phyloP scores from a whole-genome alignment of 2,329 filamentous ascomycete genomes.

The Podosphaera xanthii region DNA sequence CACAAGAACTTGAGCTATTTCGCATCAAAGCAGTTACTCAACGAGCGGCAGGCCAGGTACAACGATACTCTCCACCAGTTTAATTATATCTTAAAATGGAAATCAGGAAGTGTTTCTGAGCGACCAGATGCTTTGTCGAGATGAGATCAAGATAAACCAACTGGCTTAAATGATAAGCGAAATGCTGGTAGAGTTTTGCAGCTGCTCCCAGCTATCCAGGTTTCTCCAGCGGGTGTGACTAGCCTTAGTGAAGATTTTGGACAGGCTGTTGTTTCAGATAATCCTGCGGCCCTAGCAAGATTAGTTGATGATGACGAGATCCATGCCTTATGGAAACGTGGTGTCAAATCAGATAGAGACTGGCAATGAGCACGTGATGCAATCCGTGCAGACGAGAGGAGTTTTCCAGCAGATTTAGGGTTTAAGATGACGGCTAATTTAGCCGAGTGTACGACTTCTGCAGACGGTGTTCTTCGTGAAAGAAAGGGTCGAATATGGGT shows the following conservation, averaged over 20 bases:
- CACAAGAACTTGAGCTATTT: background rate
- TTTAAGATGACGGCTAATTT: background rate
- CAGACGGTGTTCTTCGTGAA: background rate
- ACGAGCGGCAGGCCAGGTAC: background rate
- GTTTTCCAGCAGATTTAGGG: background rate
- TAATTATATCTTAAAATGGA: background rate
- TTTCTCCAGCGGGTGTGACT: background rate
- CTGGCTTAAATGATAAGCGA: background rate
- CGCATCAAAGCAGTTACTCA: background rate
- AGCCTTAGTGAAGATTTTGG: background rate
- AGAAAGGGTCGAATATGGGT: background rate
- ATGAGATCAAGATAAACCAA: background rate
- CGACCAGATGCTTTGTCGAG: background rate
- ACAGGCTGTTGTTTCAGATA: background rate
- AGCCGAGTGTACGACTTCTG: background rate
- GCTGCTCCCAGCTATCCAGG: background rate
- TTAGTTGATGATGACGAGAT: background rate
- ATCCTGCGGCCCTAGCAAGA: background rate
- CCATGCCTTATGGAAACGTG: background rate
- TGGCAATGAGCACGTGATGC: background rate
- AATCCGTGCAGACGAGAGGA: background rate
- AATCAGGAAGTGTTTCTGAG: background rate
- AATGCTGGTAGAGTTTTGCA: background rate
- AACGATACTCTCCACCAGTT: background rate
- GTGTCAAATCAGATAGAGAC: background rate